Base-by-base conservation (phyloP, 179 eudicot genomes). In the Gypsophila paniculata region DNA sequence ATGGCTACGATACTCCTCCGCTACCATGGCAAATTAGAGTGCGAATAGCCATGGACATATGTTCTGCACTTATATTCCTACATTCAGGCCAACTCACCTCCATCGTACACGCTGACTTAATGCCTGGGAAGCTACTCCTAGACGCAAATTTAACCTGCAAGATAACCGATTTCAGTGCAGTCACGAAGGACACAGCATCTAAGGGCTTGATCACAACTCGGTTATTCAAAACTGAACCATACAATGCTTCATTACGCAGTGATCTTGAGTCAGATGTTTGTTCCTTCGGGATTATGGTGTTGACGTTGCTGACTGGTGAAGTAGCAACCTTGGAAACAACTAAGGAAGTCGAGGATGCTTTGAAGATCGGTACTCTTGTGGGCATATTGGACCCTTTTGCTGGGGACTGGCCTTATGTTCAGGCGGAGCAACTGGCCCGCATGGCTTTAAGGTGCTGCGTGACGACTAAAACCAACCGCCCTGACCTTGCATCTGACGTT, bases 331-430 rank as follows among this genome's bases (percentile, higher is more conserved):
- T 79, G 76, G 86, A 91, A 70, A 76, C 91, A 62, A 58, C 60
- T 2, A 80, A 76, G 80, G 87, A 89, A 67, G 90, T 93, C 23
- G 84, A 84, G 66, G 64, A 53, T 79, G 96, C 96, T 42, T 34
- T 93, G 49, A 79, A 86, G 22, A 78, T 80, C 2, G 91, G 83
- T 63, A 78, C 79, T 68, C 80, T 93, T 70, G 74, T 82, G 42
- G 65, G 70, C 63, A 18, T 91, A 38, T 68, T 93, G 74, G 98
- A 93, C 74, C 84, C 83, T 26, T 85, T 84, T 26, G 98, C 97
- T 70, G 97, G 98, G 48, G 91, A 93, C 34, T 93, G 98, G 98
- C 98, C 98, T 10, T 87, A 86, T 81, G 81, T 93, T 32, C 91
- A 84, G 53, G 97, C 98, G 15, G 76, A 85, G 74, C 97, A 93